phyloP scores from a whole-genome alignment of 2,329 filamentous ascomycete species.

The Phialophora macrospora region DNA sequence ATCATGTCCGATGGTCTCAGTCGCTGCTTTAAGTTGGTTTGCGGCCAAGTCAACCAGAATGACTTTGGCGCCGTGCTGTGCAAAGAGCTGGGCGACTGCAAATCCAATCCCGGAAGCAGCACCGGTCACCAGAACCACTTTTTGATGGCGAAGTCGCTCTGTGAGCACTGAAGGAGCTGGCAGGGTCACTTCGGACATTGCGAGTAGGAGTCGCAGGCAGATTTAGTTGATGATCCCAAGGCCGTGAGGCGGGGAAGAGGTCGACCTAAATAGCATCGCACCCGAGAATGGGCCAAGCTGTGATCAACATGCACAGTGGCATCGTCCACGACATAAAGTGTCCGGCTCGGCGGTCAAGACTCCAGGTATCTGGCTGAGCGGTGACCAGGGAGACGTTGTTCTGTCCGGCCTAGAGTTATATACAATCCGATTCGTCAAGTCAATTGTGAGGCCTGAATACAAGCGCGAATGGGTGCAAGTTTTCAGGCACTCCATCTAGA shows the following conservation, averaged over 20 bases:
- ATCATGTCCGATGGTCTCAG: constrained; percentile 2
- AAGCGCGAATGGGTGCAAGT: not conserved
- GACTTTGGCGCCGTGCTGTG: constrained; percentile 19
- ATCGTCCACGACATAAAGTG: not conserved
- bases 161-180: not conserved
- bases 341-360: not conserved
- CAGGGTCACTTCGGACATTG: constrained; percentile 6
- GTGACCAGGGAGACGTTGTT: not conserved
- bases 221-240: not conserved
- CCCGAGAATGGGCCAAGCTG: not conserved
- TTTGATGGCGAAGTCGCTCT: not conserved
- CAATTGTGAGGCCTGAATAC: not conserved
- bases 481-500: not conserved
- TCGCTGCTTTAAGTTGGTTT: not conserved
- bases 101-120: constrained; percentile 14
- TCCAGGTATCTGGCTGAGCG: not conserved
- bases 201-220: not conserved
- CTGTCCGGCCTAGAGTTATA: not conserved
- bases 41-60: constrained; percentile 13
- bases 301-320: not conserved
- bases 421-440: not conserved
- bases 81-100: constrained; percentile 14
- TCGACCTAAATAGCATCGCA: not conserved
- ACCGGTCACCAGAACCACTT: constrained; percentile 13
- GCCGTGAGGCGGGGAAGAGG: not conserved